phyloP scores from a whole-genome alignment of 257 asterid genomes.

The Solanum dulcamara region DNA sequence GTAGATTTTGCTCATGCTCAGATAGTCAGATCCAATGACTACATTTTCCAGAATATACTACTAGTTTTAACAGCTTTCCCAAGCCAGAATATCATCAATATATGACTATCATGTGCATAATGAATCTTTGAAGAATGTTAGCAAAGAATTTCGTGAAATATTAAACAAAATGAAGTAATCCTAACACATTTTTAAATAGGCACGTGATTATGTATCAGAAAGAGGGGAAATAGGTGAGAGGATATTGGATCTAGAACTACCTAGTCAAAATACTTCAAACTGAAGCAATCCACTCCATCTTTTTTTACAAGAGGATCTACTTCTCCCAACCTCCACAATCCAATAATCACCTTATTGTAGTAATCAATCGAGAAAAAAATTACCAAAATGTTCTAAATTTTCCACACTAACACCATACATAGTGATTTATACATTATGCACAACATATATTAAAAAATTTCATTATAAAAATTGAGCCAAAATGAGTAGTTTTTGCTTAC shows the following conservation, averaged over 20 bases:
- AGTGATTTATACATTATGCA: neutral
- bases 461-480: neutral
- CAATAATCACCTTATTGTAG: neutral
- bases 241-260: constrained; percentile 4
- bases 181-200: neutral
- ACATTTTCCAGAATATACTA: neutral
- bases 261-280: neutral
- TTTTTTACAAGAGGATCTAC: neutral
- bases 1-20: neutral
- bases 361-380: neutral
- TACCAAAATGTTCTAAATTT: neutral
- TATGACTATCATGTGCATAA: neutral
- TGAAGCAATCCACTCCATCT: neutral
- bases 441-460: neutral
- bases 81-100: neutral
- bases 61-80: neutral
- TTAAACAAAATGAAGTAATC: neutral
- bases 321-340: neutral
- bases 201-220: neutral
- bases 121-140: neutral
- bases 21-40: neutral
- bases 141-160: neutral
- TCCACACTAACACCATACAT: neutral
- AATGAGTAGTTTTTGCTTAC: constrained; percentile 34
- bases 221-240: neutral